Percentiles rank a stretch among this genome's conserved stretches.
Conservation (phyloP, 2,329 filamentous ascomycete species). For the Elsinoe fawcettii region DNA sequence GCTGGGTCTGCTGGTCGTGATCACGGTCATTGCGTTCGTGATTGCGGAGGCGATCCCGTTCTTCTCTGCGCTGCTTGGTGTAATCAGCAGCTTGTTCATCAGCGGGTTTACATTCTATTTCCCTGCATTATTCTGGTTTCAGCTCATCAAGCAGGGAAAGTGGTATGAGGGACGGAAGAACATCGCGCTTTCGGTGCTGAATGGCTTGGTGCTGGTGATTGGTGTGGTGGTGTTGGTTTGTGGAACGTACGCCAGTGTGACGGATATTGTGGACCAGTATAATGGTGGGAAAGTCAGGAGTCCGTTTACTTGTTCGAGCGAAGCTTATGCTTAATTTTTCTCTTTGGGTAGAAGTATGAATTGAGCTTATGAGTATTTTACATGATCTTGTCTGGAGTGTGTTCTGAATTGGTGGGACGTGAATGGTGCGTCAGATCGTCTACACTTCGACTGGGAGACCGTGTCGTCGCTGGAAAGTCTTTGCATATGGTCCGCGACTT, state of each 20-base stretch:
- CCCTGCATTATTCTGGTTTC: conserved; percentile 34
- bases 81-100: conserved; percentile 58
- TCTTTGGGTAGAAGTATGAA: background rate
- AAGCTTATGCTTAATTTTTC: conserved; percentile 25
- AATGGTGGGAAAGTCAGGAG: conserved; percentile 31
- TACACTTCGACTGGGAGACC: too few species aligned
- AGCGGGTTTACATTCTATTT: conserved; percentile 52
- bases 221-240: conserved; percentile 28
- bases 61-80: conserved; percentile 61
- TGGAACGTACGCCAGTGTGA: conserved; percentile 39
- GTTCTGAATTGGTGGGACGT: too few species aligned
- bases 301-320: conserved; percentile 35
- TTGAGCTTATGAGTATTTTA: background rate
- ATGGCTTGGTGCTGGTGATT: conserved; percentile 35
- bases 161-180: conserved; percentile 42
- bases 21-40: conserved; percentile 59
- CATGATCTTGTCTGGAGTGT: too few species aligned
- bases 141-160: conserved; percentile 40
- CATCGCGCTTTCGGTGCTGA: conserved; percentile 38
- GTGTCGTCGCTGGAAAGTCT: too few species aligned
- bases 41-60: conserved; percentile 66
- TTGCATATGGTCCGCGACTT: too few species aligned
- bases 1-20: conserved; percentile 48
- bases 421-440: too few species aligned
- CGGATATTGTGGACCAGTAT: conserved; percentile 39